Base-by-base conservation (phyloP, 1,139 yeast genomes). In the Taiozyma onychis region DNA sequence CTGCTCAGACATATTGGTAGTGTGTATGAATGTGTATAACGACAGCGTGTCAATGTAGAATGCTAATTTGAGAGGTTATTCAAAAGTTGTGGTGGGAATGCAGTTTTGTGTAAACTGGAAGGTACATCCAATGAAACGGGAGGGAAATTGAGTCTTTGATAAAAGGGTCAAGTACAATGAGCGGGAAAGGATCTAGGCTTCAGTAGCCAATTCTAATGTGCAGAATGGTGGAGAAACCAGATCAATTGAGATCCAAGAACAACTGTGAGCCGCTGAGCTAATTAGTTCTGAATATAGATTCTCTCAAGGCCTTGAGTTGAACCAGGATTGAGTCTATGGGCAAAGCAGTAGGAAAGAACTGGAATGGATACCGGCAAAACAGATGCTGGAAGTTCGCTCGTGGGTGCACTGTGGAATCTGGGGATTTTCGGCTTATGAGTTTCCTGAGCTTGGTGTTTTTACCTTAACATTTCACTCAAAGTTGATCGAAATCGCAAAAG, bases 1-100 rank as follows among this genome's bases (percentile, higher is more conserved):
- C 44, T 54, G 52, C 16, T 46, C 48, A 22, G 61, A 45, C 60
- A 57, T 57, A 11, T 22, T 24, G 4, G n/a, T 9, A 21, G 24
- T 21, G 16, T 13, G n/a, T 39, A 24, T 39, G 42, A n/a, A 32
- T 14, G 35, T 32, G 8, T 14, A 13, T n/a, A 18, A 32, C 8
- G 35, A 4, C 18, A 32, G 14, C 14, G 8, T n/a, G 18, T 32
- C 35, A 8, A 4, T 32, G 16, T 32, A 32, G 35, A 14, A 32
- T 13, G 35, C 16, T n/a, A n/a, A 32, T 6, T 3, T 32, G 8
- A 32, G 18, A 32, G 18, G 35, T n/a, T 32, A n/a, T 32, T 32
- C 35, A 32, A 13, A 30, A 30, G 34, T 4, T 30, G 34, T n/a
- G 34, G 34, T 6, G 41, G 18, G 8, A 21, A 37, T 37, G 41